These are phyloP conservation scores for Carex kokanica DNA, from an alignment of 176 grass and related monocot species.

Conservation along the genomic window DNA sequence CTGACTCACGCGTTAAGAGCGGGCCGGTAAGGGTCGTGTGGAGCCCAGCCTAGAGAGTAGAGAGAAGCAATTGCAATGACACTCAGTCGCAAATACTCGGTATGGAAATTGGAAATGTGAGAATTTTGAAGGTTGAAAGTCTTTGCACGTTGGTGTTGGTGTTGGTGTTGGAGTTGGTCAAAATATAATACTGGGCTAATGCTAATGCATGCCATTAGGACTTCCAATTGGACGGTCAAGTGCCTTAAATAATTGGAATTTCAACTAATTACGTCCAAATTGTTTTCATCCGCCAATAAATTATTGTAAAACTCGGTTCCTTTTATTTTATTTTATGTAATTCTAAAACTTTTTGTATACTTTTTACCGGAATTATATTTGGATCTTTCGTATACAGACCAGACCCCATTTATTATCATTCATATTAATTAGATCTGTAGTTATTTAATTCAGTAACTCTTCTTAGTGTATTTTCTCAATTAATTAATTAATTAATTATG, in stretches of 20 bases:
- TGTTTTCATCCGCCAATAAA: background rate
- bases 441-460: background rate
- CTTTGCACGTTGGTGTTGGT: background rate
- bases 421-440: background rate
- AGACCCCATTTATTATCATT: too few species aligned
- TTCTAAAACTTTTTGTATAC: too few species aligned
- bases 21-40: background rate
- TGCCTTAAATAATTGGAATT: background rate
- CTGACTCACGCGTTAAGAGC: background rate
- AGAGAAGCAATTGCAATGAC: background rate
- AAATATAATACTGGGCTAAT: background rate
- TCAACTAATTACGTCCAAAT: background rate
- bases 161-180: background rate
- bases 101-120: background rate
- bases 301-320: background rate
- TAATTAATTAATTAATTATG: too few species aligned
- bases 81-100: background rate
- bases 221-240: background rate
- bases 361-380: too few species aligned
- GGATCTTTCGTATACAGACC: too few species aligned
- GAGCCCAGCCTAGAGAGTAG: background rate
- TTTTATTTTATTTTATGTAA: too few species aligned
- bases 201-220: background rate
- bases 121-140: background rate
- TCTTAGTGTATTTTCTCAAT: too few species aligned